phyloP scores from a whole-genome alignment of 768 basidiomycete genomes.

The Myochromella boudieri region DNA sequence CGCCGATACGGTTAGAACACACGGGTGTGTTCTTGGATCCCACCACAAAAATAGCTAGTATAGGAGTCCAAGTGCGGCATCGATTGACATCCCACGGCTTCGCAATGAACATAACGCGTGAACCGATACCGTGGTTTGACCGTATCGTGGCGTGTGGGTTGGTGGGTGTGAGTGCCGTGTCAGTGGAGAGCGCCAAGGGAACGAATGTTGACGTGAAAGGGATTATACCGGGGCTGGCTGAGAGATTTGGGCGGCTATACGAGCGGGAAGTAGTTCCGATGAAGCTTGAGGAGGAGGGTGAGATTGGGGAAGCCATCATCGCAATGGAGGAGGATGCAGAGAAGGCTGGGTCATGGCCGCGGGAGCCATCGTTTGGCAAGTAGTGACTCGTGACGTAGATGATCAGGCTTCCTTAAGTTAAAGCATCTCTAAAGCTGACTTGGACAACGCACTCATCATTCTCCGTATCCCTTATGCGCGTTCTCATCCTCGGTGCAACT shows the following conservation, averaged over 20 bases:
- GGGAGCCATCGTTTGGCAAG: neutral
- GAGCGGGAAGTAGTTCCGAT: slow-evolving; percentile 49
- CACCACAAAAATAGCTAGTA: slow-evolving; percentile 88
- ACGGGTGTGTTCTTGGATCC: slow-evolving; percentile 88
- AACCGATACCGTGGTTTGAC: slow-evolving; percentile 86
- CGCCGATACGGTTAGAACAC: slow-evolving; percentile 63
- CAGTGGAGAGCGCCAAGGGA: slow-evolving; percentile 49
- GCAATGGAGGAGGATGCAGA: slow-evolving; percentile 45
- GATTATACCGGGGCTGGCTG: slow-evolving; percentile 52
- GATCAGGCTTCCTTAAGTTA: neutral
- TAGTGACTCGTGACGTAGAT: neutral
- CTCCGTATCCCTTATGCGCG: slow-evolving; percentile 29
- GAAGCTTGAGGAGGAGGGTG: slow-evolving; percentile 40
- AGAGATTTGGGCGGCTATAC: slow-evolving; percentile 46
- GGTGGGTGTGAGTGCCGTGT: slow-evolving; percentile 76
- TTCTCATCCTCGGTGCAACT: slow-evolving; percentile 72
- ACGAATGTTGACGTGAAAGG: slow-evolving; percentile 39
- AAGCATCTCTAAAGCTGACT: neutral
- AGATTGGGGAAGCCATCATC: slow-evolving; percentile 47
- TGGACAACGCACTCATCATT: neutral
- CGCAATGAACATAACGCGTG: slow-evolving; percentile 82
- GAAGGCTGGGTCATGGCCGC: slow-evolving; percentile 40
- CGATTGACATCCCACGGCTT: slow-evolving; percentile 95
- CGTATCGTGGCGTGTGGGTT: slow-evolving; percentile 90
- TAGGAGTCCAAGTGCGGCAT: slow-evolving; percentile 95